Evolutionary conservation across 176 grass and related monocot species (phyloP).

Genomic region (Ensete glaucum): DNA sequence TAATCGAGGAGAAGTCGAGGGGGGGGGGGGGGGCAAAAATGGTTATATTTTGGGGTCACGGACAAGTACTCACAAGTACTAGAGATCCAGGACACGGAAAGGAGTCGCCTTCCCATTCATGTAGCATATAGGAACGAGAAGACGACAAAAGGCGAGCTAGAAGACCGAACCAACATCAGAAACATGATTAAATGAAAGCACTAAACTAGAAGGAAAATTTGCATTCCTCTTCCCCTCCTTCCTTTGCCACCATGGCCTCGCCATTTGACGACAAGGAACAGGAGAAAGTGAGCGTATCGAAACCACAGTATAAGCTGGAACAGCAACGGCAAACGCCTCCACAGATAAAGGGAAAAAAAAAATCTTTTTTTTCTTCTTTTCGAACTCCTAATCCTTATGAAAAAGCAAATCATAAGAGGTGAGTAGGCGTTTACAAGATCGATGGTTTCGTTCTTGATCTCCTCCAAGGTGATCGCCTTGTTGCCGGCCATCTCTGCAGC

Average conservation of each 20-base stretch:
- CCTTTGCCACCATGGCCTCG: neutral
- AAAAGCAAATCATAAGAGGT: neutral
- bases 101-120: neutral
- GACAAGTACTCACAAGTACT: neutral
- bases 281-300: neutral
- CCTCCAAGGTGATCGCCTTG: conserved; percentile 35
- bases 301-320: neutral
- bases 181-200: neutral
- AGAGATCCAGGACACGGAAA: neutral
- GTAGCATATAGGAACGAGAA: neutral
- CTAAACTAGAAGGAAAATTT: neutral
- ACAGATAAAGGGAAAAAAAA: no score
- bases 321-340: neutral
- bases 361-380: no score
- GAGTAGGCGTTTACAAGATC: conserved; percentile 44
- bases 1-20: neutral
- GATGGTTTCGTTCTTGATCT: conserved; percentile 65
- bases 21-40: neutral
- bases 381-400: neutral
- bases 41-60: neutral
- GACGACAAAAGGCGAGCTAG: neutral
- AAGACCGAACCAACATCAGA: neutral
- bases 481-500: neutral
- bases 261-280: neutral
- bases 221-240: neutral